A percentile compares a stretch with the other conserved stretches of the same genome.
phyloP scores from a whole-genome alignment of 164 flowering plant species.

The Annona cherimola region DNA sequence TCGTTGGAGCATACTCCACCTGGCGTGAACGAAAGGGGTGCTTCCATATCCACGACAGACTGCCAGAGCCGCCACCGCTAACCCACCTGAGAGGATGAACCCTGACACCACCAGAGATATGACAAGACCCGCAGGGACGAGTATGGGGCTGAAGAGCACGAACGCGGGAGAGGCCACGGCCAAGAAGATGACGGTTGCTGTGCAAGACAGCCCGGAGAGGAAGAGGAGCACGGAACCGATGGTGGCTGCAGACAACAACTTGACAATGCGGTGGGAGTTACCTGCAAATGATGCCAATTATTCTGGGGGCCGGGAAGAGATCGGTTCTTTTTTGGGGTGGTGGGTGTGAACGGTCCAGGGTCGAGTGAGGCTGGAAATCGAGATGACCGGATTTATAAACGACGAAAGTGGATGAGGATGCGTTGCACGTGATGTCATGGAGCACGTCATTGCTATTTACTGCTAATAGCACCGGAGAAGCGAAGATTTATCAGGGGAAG shows the following conservation, averaged over 20 bases:
- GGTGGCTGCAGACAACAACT: slow-evolving; percentile 20
- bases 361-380: too few relatives aligned
- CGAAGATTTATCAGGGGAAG: too few relatives aligned
- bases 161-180: slow-evolving; percentile 23
- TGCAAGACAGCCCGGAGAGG: slow-evolving; percentile 22
- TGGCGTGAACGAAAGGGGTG: slow-evolving; percentile 40
- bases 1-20: slow-evolving; percentile 30
- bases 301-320: too few relatives aligned
- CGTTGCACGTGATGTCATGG: too few relatives aligned
- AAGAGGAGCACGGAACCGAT: slow-evolving; percentile 18
- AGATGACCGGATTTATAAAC: too few relatives aligned
- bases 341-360: too few relatives aligned
- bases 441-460: too few relatives aligned
- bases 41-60: slow-evolving; percentile 21
- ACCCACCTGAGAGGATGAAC: slow-evolving; percentile 20
- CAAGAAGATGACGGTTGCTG: slow-evolving; percentile 20
- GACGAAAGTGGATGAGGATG: too few relatives aligned
- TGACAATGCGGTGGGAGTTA: slow-evolving; percentile 19
- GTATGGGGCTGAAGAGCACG: slow-evolving; percentile 23
- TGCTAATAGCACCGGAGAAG: too few relatives aligned
- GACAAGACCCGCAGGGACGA: slow-evolving; percentile 22
- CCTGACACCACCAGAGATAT: slow-evolving; percentile 15
- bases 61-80: slow-evolving; percentile 17
- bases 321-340: too few relatives aligned
- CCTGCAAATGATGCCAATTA: slow-evolving; percentile 3